Conservation (phyloP, 805 yeast genomes). For the Ogataea saltuana region DNA sequence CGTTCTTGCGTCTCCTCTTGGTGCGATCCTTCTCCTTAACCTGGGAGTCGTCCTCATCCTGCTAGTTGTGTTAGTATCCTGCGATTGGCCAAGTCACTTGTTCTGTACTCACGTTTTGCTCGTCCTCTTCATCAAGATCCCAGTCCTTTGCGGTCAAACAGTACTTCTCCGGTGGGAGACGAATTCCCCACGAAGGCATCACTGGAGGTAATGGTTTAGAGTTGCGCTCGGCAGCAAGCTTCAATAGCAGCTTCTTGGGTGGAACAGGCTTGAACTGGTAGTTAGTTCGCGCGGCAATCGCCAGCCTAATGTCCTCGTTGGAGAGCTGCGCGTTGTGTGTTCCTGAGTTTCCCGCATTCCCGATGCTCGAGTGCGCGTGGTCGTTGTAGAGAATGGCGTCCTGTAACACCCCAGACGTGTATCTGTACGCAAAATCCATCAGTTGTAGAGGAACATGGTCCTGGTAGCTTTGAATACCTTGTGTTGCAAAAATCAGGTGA, state of each 20-base stretch:
- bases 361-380: slow-evolving; percentile 55
- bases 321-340: slow-evolving; percentile 52
- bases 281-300: slow-evolving; percentile 91
- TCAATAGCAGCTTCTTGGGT: slow-evolving; percentile 88
- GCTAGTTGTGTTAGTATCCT: slow-evolving; percentile 6
- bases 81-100: not conserved
- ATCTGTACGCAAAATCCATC: slow-evolving; percentile 94
- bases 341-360: slow-evolving; percentile 42
- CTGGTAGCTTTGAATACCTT: slow-evolving; percentile 87
- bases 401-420: slow-evolving; percentile 80
- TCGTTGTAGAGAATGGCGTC: slow-evolving; percentile 91
- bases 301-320: slow-evolving; percentile 88
- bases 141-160: slow-evolving; percentile 85
- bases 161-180: slow-evolving; percentile 97
- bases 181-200: slow-evolving; percentile 85
- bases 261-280: slow-evolving; percentile 95
- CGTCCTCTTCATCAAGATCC: slow-evolving; percentile 53
- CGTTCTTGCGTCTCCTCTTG: not conserved
- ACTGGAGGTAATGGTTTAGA: slow-evolving; percentile 89
- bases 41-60: slow-evolving; percentile 2
- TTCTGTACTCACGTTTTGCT: slow-evolving; percentile 25
- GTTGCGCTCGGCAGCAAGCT: slow-evolving; percentile 90
- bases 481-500: slow-evolving; percentile 89
- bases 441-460: slow-evolving; percentile 94
- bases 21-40: slow-evolving; percentile 6